phyloP scores from a whole-genome alignment of 495 filamentous ascomycete species.

The Daldinia decipiens region DNA sequence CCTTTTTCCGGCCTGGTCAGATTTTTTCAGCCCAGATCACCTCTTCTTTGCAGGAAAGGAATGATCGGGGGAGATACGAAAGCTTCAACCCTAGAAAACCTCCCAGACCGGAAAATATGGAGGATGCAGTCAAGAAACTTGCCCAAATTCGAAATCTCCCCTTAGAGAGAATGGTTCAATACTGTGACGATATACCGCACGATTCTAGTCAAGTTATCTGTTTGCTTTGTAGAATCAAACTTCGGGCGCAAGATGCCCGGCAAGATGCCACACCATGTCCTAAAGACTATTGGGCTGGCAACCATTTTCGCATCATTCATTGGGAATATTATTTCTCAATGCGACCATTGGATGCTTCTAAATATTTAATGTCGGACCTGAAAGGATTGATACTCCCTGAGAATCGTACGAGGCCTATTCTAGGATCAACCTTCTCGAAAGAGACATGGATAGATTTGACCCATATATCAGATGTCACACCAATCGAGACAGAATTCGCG shows the following conservation, averaged over 20 bases:
- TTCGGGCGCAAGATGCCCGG: not conserved
- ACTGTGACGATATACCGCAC: not conserved
- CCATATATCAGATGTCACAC: not conserved
- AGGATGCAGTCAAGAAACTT: not conserved
- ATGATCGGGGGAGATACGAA: no score
- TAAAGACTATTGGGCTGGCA: not conserved
- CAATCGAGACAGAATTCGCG: not conserved
- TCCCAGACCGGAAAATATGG: not conserved
- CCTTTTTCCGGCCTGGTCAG: not conserved
- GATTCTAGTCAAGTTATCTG: not conserved
- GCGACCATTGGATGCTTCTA: no score
- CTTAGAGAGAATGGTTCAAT: not conserved
- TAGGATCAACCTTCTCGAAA: not conserved
- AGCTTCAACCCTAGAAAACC: no score
- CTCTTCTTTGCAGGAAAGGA: no score
- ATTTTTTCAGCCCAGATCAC: not conserved
- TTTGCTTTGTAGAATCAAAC: not conserved
- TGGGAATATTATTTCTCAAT: not conserved
- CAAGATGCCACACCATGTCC: not conserved
- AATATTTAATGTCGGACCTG: no score
- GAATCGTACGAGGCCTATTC: not conserved
- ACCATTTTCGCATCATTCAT: not conserved
- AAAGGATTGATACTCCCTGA: not conserved
- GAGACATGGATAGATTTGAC: not conserved
- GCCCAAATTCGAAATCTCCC: not conserved